Base-by-base conservation (phyloP, 331 rosid species). In the Quercus phellos region DNA sequence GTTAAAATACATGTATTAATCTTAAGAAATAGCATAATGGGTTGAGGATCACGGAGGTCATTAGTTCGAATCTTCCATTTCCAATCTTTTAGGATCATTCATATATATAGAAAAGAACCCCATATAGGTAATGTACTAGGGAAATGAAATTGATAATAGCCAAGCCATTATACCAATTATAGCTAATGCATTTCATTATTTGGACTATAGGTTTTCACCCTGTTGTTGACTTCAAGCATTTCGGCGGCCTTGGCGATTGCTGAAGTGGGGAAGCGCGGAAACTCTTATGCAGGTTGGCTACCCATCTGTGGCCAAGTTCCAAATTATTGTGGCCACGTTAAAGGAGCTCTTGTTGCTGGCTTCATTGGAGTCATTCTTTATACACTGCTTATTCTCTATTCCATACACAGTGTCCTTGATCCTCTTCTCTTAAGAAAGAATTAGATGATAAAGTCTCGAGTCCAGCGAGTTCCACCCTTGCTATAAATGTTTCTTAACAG, bases 171-270 rank as follows among this genome's bases (percentile, higher is more conserved):
- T 38, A 38, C 12, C 46, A 2, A 38, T 38, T 42, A 55, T 3
- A 27, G 29, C 38, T 68, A 43, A 78, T 68, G 80, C 46, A 34
- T 76, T 46, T 24, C 11, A 18, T 82, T 81, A 43, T 68, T 58
- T 75, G 73, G 63, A 56, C 26, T 78, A 38, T 38, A 93, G 98
- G 87, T 90, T 7, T 68, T 90, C 75, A 83, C 86, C 38, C 67
- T 88, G 86, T 27, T 93, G 69, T 84, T 93, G 4, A 73, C 56
- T 53, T 88, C 98, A 61, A 79, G 97, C 83, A 63, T 88, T 16
- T 91, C 98, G 3, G 97, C 95, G 4, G 91, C 95, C 0, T 67
- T 90, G 77, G 87, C 98, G 0, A 80, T 91, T 72, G 98, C 93
- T 6, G 76, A 84, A 13, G 90, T 93, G 63, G 98, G 92, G 3